Evolutionary conservation across 345 rosid genomes (phyloP), one percentile per base, ranked within the genome.

Genomic region (Salix brachista): DNA sequence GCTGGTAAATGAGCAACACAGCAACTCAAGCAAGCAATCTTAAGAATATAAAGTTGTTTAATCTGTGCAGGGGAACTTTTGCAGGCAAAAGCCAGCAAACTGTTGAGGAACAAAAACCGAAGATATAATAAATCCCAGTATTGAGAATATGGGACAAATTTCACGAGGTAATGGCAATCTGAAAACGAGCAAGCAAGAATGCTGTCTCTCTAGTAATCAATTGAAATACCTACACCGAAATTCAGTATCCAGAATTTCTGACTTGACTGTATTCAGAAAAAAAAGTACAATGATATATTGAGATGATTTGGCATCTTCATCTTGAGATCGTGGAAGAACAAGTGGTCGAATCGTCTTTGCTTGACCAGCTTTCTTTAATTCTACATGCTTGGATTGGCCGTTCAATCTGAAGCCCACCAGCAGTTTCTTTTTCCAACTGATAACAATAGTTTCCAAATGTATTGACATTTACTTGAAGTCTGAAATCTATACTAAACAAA

Each of bases 401-500:
- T 78, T 91, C 95, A 19, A 89, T 81, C 50, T 78, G 85, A 46
- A 71, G 87, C 34, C 80, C 86, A 71, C 84, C 94, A 0, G 83
- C 52, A 5, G 64, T 84, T 39, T 87, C 96, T 75, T 85, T 91
- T 73, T 89, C 94, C 86, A 95, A 70, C 76, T 82, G 87, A 71
- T 78, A 80, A 81, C 97, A 95, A 71, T 87, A 89, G 6, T 71
- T 78, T 74, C 78, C 80, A 81, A 95, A 95, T 18, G 92, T 91
- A 76, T 79, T 81, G 34, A 87, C 85, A 73, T 82, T 84, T 46
- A 95, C 99, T 58, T 88, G 91, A 70, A 95, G 93, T 81, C 91
- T 87, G 86, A 95, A 95, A 86, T 93, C 92, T 76, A 95, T 81
- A 48, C 85, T 79, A 80, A 95, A 91, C 83, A 95, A 84, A 70